These are phyloP conservation scores for Penicillium maclennaniae DNA, from an alignment of 495 filamentous ascomycete genomes.

Conservation along the genomic window DNA sequence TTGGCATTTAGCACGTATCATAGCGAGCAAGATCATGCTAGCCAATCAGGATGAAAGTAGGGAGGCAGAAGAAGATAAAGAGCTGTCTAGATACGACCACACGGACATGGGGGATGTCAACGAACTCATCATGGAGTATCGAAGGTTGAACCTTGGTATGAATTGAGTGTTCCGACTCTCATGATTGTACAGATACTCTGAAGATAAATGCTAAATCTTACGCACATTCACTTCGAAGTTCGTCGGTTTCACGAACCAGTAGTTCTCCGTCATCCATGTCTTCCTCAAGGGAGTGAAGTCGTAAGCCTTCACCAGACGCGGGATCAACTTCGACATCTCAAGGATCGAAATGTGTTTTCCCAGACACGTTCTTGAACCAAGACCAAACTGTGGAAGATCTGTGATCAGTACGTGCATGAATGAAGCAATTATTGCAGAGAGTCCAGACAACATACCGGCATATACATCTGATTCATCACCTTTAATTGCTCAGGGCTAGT, in stretches of 20 bases:
- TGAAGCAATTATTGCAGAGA: too few species aligned
- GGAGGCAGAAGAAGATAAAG: not conserved
- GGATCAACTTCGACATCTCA: constrained; percentile 47
- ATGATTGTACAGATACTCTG: not conserved
- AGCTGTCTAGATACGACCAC: constrained; percentile 22
- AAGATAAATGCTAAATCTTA: not conserved
- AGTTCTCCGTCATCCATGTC: constrained; percentile 37
- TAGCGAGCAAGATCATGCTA: constrained; percentile 16
- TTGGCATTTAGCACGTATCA: constrained; percentile 28
- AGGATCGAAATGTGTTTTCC: constrained; percentile 48
- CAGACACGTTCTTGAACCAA: constrained; percentile 42
- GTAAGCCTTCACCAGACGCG: constrained; percentile 41
- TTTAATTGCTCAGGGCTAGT: constrained; percentile 25
- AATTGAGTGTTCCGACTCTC: not conserved
- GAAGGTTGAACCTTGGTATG: constrained; percentile 21
- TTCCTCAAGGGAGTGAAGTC: constrained; percentile 31
- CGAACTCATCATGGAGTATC: constrained; percentile 30
- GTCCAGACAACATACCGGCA: constrained; percentile 31
- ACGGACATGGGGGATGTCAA: constrained; percentile 31
- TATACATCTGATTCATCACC: constrained; percentile 42
- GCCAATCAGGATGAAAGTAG: constrained; percentile 1
- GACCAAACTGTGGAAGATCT: constrained; percentile 37
- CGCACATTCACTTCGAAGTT: constrained; percentile 32
- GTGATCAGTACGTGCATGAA: not conserved
- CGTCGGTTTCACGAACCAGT: constrained; percentile 48